These are phyloP conservation scores for Pseudogymnoascus sp. DNA, from an alignment of 2,329 filamentous ascomycete species.

Conservation along the genomic window DNA sequence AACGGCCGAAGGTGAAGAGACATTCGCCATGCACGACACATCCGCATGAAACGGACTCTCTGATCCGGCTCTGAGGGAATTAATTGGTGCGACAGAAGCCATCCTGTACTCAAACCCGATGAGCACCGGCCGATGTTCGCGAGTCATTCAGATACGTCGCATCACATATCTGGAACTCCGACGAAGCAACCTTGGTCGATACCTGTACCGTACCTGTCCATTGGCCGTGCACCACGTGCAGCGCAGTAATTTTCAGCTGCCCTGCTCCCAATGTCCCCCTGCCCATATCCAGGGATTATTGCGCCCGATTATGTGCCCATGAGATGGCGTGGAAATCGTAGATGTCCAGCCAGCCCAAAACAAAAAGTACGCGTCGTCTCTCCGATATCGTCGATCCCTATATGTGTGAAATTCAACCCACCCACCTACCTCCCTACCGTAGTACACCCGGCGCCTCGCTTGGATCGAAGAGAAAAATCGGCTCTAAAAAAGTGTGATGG, in stretches of 20 bases:
- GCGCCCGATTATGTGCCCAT: not conserved
- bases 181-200: not conserved
- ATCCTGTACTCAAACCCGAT: not conserved
- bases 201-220: not conserved
- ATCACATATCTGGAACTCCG: slow-evolving; percentile 3
- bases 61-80: not conserved
- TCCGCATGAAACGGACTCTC: not conserved
- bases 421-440: not conserved
- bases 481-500: slow-evolving; percentile 2
- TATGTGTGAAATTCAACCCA: not conserved
- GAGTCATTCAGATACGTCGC: not conserved
- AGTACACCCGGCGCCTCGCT: not conserved
- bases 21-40: not conserved
- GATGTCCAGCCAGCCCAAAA: not conserved
- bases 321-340: not conserved
- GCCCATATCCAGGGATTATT: not conserved
- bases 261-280: not conserved
- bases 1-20: not conserved
- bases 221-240: not conserved
- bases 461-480: not conserved
- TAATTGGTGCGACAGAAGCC: not conserved
- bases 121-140: not conserved
- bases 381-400: slow-evolving; percentile 3
- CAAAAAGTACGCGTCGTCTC: not conserved
- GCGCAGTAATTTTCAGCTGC: slow-evolving; percentile 1